phyloP scores from a whole-genome alignment of 208 protist species.

The Trypanosoma caninum region DNA sequence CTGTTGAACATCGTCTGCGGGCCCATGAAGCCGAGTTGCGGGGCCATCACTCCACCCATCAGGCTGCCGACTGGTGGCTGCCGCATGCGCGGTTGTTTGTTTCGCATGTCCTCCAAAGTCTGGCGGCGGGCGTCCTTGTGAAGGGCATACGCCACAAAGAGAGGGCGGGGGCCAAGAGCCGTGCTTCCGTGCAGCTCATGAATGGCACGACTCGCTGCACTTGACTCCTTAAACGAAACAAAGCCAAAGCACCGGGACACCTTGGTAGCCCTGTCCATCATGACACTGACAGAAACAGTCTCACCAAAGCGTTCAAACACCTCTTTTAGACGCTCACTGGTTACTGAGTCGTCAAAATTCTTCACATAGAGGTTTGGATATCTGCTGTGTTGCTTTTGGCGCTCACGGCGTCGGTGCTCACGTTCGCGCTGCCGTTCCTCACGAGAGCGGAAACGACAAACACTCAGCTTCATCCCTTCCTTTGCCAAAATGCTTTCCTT shows the following conservation, averaged over 20 bases:
- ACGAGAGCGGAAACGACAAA: constrained; percentile 96
- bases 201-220: constrained; percentile 95
- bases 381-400: constrained; percentile 90
- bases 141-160: constrained; percentile 97
- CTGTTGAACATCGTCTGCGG: constrained; percentile 53
- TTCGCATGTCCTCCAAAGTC: constrained; percentile 92
- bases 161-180: constrained; percentile 93
- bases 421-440: constrained; percentile 91
- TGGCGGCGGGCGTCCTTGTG: constrained; percentile 95
- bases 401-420: constrained; percentile 88
- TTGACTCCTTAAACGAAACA: constrained; percentile 95
- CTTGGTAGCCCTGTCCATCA: constrained; percentile 93
- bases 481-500: constrained; percentile 74
- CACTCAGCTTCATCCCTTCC: constrained; percentile 91
- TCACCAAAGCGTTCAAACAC: constrained; percentile 96
- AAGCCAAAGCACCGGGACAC: constrained; percentile 97
- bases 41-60: constrained; percentile 42
- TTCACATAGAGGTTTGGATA: constrained; percentile 99
- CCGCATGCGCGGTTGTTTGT: constrained; percentile 77
- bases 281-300: constrained; percentile 96
- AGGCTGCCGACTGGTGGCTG: constrained; percentile 50
- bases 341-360: constrained; percentile 97
- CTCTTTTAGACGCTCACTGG: constrained; percentile 93
- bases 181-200: constrained; percentile 95
- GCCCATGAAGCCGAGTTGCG: constrained; percentile 51